Percentiles rank a stretch among this genome's conserved stretches.
Conservation (phyloP, 306 rosid genomes). For the Morella rubra region DNA sequence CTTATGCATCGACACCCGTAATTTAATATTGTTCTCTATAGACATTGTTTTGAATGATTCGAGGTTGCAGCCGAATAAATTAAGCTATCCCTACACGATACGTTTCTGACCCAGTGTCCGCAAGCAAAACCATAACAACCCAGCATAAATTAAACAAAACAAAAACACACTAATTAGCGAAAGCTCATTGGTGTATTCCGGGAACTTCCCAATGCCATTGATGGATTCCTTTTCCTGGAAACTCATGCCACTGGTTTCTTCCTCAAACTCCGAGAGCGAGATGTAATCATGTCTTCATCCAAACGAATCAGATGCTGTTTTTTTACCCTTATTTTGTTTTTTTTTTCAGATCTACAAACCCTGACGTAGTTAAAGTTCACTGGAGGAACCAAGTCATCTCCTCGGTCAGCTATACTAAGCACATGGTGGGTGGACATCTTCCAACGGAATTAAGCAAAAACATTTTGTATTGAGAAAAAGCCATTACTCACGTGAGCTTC, state of each 20-base stretch:
- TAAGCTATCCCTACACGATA: slow-evolving; percentile 18
- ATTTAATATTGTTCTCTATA: slow-evolving; percentile 5
- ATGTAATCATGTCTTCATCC: slow-evolving; percentile 4
- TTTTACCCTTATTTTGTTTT: too few relatives aligned
- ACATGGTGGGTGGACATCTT: too few relatives aligned
- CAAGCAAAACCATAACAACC: slow-evolving; percentile 24
- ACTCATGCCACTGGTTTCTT: background rate
- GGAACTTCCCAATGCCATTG: slow-evolving; percentile 28
- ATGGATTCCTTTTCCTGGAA: slow-evolving; percentile 11
- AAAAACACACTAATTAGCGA: background rate
- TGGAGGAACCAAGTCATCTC: slow-evolving; percentile 1
- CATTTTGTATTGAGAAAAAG: background rate
- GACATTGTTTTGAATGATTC: background rate
- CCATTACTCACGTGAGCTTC: slow-evolving; percentile 25
- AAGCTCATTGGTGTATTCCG: too few relatives aligned
- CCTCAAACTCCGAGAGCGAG: slow-evolving; percentile 1
- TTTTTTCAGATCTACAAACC: background rate
- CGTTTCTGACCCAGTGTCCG: slow-evolving; percentile 25
- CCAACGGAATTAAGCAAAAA: background rate
- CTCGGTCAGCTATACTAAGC: slow-evolving; percentile 5
- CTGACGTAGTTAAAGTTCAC: background rate
- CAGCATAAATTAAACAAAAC: background rate
- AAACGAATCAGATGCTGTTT: background rate
- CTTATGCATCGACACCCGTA: slow-evolving; percentile 18
- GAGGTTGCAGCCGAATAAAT: slow-evolving; percentile 20